Conservation (phyloP, 306 rosid genomes). For the Comarum palustre region DNA sequence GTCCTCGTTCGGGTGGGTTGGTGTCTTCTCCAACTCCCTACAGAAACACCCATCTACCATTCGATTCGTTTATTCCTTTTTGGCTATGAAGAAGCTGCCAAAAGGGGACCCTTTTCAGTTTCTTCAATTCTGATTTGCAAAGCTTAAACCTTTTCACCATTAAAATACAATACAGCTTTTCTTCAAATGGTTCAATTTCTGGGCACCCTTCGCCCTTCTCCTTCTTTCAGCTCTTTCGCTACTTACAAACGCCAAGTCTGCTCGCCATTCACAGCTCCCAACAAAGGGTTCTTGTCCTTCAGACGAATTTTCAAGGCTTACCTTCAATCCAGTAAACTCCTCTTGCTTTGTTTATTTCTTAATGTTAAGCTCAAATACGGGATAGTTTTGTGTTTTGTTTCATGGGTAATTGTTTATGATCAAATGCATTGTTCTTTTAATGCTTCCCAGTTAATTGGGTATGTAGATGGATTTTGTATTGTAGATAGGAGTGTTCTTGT, state of each 20-base stretch:
- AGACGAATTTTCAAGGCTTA: slow-evolving; percentile 34
- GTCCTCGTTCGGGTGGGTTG: background rate
- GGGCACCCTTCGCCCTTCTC: slow-evolving; percentile 53
- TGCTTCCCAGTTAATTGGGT: background rate
- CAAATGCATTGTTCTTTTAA: background rate
- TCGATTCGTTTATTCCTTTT: background rate
- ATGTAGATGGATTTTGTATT: background rate
- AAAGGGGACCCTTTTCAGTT: background rate
- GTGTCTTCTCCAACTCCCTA: background rate
- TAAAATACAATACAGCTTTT: background rate
- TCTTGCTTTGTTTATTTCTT: background rate
- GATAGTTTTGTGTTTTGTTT: background rate
- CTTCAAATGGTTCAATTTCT: slow-evolving; percentile 41
- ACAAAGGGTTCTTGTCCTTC: slow-evolving; percentile 37
- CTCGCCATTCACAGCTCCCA: slow-evolving; percentile 33
- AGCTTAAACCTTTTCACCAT: background rate
- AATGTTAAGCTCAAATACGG: background rate
- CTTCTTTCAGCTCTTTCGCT: slow-evolving; percentile 40
- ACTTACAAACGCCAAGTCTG: slow-evolving; percentile 30
- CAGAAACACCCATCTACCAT: background rate
- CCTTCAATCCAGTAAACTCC: slow-evolving; percentile 45
- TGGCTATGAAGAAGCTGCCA: slow-evolving; percentile 5
- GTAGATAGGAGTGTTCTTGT: background rate
- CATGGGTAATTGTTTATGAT: background rate
- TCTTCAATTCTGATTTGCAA: background rate